Base-by-base conservation (phyloP, 805 yeast species). In the Kregervanrija delftensis region DNA sequence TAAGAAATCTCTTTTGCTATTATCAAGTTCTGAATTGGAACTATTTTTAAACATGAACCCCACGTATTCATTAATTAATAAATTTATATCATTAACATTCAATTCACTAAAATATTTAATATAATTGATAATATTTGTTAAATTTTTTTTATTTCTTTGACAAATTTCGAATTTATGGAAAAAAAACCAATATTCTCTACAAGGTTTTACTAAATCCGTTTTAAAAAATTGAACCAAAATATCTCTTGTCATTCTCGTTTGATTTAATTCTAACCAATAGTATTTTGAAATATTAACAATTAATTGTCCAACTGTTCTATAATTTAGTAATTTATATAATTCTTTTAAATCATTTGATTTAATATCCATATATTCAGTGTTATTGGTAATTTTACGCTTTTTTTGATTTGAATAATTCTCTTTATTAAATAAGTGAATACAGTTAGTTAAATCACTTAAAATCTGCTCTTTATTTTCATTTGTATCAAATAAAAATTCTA, bases 171-270 rank as follows among this genome's bases (percentile, higher is more conserved):
- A 78, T 39, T 76, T 74, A 48, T 82, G 71, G 48, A 64, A 79
- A 35, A 72, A 69, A 10, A 61, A 56, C 89, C 89, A 83, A 52
- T 80, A 84, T 15, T 68, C 53, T 5, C 61, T 60, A 1, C 79
- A 73, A 5, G 63, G 54, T 37, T 61, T 61, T 11, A 81, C 54
- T 3, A 63, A 54, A 1, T 56, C 50, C 31, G 67, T 50, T 34
- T 57, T 56, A 44, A 56, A 61, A 35, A 51, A 57, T 2, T 50
- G 40, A 33, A 55, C 47, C n/a, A 61, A 48, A 4, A 58, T 37
- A 11, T 54, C 60, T 39, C 68, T 48, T 1, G 64, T 52, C 2
- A 37, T 42, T 35, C 56, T 53, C 22, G 56, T 35, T 33, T 58
- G 48, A 8, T 43, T 46, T 9, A 47, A 30, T 30, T 46, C 41